A percentile compares a stretch with the other conserved stretches of the same genome.
phyloP scores from a whole-genome alignment of 805 yeast genomes.

The Candida sanyiensis region DNA sequence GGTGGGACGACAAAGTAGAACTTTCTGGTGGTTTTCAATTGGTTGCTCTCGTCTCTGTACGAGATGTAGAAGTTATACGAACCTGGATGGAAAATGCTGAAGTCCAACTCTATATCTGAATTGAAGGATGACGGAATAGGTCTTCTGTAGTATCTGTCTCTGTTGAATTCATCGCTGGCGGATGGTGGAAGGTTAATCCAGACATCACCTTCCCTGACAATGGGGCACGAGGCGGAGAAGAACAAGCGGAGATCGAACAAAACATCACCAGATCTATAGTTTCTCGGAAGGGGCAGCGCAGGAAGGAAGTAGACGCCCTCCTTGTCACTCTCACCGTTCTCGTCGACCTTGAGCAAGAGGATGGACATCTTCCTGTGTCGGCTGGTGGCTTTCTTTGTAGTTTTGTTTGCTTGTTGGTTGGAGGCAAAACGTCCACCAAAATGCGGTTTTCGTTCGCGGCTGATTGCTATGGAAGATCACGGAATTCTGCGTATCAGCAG shows the following conservation, averaged over 20 bases:
- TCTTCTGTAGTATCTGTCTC: slow-evolving; percentile 49
- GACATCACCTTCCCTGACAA: slow-evolving; percentile 64
- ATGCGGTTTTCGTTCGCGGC: too few relatives aligned
- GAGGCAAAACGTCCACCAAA: too few relatives aligned
- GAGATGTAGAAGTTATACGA: slow-evolving; percentile 69
- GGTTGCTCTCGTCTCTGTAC: slow-evolving; percentile 37
- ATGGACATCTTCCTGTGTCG: slow-evolving; percentile 27
- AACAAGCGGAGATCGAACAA: slow-evolving; percentile 50
- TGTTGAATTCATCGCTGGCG: slow-evolving; percentile 39
- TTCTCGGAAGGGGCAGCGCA: slow-evolving; percentile 32
- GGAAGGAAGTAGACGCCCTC: slow-evolving; percentile 37
- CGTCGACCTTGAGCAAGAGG: slow-evolving; percentile 30
- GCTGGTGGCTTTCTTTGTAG: background rate
- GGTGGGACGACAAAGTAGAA: slow-evolving; percentile 81
- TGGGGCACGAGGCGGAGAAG: slow-evolving; percentile 69
- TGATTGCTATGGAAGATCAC: too few relatives aligned
- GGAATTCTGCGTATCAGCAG: too few relatives aligned
- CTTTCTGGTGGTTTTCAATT: slow-evolving; percentile 46
- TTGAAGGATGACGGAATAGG: slow-evolving; percentile 54
- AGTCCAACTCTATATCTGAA: slow-evolving; percentile 52
- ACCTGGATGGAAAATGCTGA: slow-evolving; percentile 69
- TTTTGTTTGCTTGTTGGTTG: background rate
- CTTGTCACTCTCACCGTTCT: slow-evolving; percentile 31
- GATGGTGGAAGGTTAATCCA: slow-evolving; percentile 67
- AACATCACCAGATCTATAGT: slow-evolving; percentile 35